phyloP scores from a whole-genome alignment of 2,329 filamentous ascomycete species.

The Diaporthe batatas region DNA sequence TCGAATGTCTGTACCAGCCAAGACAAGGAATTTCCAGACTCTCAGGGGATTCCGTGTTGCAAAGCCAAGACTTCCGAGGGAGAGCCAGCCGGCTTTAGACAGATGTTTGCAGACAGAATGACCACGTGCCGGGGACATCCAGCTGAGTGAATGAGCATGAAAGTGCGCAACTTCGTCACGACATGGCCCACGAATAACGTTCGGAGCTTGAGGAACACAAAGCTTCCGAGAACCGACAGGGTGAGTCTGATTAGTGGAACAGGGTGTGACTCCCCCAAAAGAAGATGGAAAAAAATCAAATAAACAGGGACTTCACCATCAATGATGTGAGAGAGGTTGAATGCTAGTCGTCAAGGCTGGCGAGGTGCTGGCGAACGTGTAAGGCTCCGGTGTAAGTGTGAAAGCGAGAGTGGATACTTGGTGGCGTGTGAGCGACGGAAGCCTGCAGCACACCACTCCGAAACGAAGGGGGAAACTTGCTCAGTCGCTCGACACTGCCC shows the following conservation, averaged over 20 bases:
- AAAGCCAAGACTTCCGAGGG: not conserved
- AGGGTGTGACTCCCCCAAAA: not conserved
- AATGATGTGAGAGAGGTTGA: not conserved
- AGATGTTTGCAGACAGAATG: not conserved
- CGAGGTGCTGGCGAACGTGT: not conserved
- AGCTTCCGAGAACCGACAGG: slow-evolving; percentile 1
- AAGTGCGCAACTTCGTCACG: slow-evolving; percentile 12
- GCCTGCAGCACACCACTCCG: slow-evolving; percentile 7
- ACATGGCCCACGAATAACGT: not conserved
- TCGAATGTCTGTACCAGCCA: slow-evolving; percentile 26
- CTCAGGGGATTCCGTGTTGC: not conserved
- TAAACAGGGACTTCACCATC: not conserved
- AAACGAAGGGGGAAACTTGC: slow-evolving; percentile 33
- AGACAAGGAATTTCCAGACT: slow-evolving; percentile 16
- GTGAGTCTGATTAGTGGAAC: not conserved
- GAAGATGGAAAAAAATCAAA: not conserved
- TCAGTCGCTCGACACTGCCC: slow-evolving; percentile 9
- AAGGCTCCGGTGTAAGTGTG: not conserved
- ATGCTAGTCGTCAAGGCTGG: not conserved
- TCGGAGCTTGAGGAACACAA: not conserved
- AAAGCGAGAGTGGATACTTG: not conserved
- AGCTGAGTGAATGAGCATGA: not conserved
- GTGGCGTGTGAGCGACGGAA: not conserved
- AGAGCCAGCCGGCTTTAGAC: not conserved
- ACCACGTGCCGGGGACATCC: not conserved